Conservation (phyloP, 2,329 filamentous ascomycete genomes). For the Cephalotrichum gorgonifer region DNA sequence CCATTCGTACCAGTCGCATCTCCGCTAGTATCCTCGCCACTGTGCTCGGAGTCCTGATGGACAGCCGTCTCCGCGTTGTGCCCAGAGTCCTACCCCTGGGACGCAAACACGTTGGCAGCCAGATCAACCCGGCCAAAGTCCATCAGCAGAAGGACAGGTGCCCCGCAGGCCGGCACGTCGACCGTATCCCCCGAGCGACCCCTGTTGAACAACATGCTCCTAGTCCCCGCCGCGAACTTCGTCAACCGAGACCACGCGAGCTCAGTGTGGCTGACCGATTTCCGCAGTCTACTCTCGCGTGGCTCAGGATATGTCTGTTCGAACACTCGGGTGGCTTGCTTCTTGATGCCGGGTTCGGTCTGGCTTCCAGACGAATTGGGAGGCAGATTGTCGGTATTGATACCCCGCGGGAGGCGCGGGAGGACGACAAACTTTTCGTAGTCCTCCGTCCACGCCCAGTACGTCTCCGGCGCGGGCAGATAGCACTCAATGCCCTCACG, state of each 20-base stretch:
- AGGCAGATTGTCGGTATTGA: background rate
- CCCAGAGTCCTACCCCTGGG: background rate
- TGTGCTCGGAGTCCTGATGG: background rate
- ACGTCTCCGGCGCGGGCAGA: slow-evolving; percentile 17
- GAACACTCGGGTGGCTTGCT: too few species aligned
- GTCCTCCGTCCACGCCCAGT: slow-evolving; percentile 21
- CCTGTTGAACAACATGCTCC: background rate
- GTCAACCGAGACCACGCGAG: background rate
- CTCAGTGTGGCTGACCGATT: too few species aligned
- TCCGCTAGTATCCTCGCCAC: background rate
- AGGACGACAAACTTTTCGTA: background rate
- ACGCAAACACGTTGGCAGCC: background rate
- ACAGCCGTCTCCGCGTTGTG: background rate
- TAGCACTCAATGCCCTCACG: slow-evolving; percentile 15
- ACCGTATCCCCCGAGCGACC: background rate
- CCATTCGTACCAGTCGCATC: background rate
- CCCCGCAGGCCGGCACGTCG: background rate
- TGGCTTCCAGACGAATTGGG: background rate
- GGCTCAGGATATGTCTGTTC: too few species aligned
- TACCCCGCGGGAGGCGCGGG: background rate
- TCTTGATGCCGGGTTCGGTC: too few species aligned
- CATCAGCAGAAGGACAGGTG: background rate
- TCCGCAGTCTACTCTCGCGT: too few species aligned
- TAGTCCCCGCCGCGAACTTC: background rate
- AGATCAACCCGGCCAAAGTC: background rate